Percentiles rank a stretch among this genome's conserved stretches.
phyloP scores from a whole-genome alignment of 176 grass and related monocot genomes.

The Cenchrus americanus region DNA sequence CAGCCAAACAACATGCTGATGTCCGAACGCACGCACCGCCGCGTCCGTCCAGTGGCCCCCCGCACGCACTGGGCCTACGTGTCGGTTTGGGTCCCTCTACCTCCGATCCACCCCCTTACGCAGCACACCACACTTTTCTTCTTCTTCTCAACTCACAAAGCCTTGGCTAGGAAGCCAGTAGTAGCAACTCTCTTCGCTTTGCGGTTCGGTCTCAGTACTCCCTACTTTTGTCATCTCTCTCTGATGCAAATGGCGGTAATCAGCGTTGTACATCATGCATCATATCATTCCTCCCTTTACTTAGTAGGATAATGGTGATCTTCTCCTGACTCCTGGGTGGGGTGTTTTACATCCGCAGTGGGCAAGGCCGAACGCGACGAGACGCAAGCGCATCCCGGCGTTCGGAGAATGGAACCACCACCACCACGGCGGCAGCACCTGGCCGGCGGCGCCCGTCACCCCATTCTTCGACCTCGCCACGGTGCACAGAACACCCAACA shows the following conservation, averaged over 20 bases:
- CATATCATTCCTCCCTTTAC: too few relatives aligned
- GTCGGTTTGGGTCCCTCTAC: not conserved
- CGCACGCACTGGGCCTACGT: not conserved
- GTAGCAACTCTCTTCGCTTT: too few relatives aligned
- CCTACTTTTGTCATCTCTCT: too few relatives aligned
- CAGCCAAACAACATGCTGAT: too few relatives aligned
- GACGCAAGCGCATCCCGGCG: conserved; percentile 2
- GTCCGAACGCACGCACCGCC: not conserved
- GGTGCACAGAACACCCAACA: not conserved
- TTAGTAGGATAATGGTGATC: not conserved
- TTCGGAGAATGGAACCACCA: conserved; percentile 48
- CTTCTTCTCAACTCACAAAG: too few relatives aligned
- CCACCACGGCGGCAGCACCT: too few relatives aligned
- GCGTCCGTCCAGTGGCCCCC: not conserved
- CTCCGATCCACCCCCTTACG: not conserved
- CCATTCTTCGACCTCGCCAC: conserved; percentile 7
- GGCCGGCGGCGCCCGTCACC: not conserved
- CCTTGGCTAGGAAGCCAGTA: too few relatives aligned
- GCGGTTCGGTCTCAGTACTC: too few relatives aligned
- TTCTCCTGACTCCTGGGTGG: not conserved
- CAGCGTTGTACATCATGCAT: too few relatives aligned
- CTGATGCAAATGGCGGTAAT: too few relatives aligned
- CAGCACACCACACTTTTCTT: not conserved
- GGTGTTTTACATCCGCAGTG: not conserved
- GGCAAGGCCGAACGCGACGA: not conserved